Evolutionary conservation across 2,329 filamentous ascomycete species (phyloP), one percentile per base, ranked within the genome.

Genomic region (Karstenula rhodostoma): DNA sequence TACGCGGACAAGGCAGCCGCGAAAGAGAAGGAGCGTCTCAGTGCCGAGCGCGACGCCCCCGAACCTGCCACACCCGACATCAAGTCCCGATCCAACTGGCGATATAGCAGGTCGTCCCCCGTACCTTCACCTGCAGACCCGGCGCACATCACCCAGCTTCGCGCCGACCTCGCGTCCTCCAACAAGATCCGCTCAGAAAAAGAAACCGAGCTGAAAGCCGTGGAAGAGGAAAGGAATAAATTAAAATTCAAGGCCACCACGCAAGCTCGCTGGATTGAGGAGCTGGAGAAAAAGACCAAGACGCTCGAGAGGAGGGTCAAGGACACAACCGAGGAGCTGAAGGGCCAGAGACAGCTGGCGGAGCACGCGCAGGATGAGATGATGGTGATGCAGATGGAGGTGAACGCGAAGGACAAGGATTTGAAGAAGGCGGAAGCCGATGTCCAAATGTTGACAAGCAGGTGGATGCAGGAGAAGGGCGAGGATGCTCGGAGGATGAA

Each of bases 331-430:
- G 92, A 96, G 70, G 95, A 98, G 81, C 79, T 97, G 33, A 86
- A 85, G 58, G 92, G 89, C 60, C 97, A 97, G 82, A 88, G 89
- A 33, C 92, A 94, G 75, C 81, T 97, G 65, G 85, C 96, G 2
- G 90, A 93, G 82, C 87, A 94, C 71, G 89, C 97, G 56, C 94
- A 98, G 80, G 94, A 97, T 78, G 95, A 99, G 78, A 89, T 97
- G 78, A 89, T 96, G 53, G 90, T 92, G 0, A 80, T 97, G 49
- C 94, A 94, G 67, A 83, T 98, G 66, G 91, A 98, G 78, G 84
- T 97, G 46, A 93, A 95, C 68, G 87, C 97, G 82, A 89, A 90
- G 3, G 93, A 96, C 76, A 87, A 94, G 75, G 87, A 88, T 72
- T 84, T 86, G 29, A 88, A 90, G 73, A 89, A 88, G 77, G 81